phyloP scores from a whole-genome alignment of 2,329 filamentous ascomycete species.

The Fusarium irregulare region DNA sequence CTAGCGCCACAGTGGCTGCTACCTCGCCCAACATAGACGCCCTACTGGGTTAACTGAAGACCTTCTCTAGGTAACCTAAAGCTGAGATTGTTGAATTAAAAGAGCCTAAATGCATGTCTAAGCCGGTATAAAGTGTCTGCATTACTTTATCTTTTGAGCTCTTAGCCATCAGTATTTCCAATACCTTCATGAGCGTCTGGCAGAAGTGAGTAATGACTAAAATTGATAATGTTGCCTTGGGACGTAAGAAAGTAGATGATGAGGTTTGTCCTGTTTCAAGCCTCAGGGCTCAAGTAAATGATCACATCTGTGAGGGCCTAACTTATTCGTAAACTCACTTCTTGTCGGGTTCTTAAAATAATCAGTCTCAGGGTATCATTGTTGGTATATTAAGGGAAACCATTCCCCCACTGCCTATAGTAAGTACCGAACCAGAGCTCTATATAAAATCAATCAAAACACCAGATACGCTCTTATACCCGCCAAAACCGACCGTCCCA shows the following conservation, averaged over 20 bases:
- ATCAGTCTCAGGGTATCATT: constrained; percentile 47
- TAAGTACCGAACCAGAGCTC: constrained; percentile 37
- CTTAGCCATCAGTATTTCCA: not conserved
- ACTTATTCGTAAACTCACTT: not conserved
- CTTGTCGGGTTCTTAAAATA: not conserved
- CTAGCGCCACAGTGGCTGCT: constrained; percentile 45
- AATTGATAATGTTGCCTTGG: not conserved
- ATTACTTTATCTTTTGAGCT: not conserved
- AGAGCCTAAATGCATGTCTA: not conserved
- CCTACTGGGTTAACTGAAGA: not conserved
- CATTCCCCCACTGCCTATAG: constrained; percentile 31
- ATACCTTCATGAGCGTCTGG: not conserved
- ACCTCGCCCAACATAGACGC: not conserved
- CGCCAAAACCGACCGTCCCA: constrained; percentile 27
- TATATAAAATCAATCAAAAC: constrained; percentile 35
- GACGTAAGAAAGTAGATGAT: too few relatives aligned
- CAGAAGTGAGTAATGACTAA: not conserved
- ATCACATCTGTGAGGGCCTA: not conserved
- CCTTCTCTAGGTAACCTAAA: not conserved
- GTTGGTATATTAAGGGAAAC: constrained; percentile 43
- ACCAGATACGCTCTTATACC: constrained; percentile 31
- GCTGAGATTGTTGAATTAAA: not conserved
- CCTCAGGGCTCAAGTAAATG: not conserved
- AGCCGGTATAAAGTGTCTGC: not conserved
- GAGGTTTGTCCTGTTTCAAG: too few relatives aligned